A percentile compares a stretch with the other conserved stretches of the same genome.
These are phyloP conservation scores for Prunus dulcis DNA, from an alignment of 306 rosid genomes.

Conservation along the genomic window DNA sequence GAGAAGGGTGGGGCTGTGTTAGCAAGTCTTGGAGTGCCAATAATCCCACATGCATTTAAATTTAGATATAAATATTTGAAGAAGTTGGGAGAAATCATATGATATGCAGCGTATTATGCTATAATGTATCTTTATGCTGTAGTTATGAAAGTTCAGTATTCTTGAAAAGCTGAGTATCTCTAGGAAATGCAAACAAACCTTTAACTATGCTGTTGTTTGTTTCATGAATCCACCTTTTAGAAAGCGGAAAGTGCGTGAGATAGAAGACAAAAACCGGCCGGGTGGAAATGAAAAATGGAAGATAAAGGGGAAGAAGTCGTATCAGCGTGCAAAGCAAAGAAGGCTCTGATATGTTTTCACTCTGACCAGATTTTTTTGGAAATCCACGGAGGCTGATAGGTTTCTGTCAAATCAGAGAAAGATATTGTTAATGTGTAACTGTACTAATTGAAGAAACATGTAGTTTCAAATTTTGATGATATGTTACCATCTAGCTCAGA, in stretches of 20 bases:
- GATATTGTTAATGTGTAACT: neutral
- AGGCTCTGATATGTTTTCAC: conserved; percentile 28
- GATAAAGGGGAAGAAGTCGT: conserved; percentile 49
- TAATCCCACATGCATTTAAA: neutral
- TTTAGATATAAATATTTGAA: neutral
- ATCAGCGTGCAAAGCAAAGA: conserved; percentile 70
- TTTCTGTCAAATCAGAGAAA: neutral
- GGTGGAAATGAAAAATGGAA: conserved; percentile 84
- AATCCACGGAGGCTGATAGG: neutral
- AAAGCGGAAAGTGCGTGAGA: conserved; percentile 77
- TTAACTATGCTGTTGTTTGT: neutral
- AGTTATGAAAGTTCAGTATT: neutral
- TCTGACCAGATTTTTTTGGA: neutral
- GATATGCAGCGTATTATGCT: neutral
- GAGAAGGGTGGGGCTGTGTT: neutral
- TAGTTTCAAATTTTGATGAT: neutral
- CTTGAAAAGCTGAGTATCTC: neutral
- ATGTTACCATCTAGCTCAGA: neutral
- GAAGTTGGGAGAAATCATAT: neutral
- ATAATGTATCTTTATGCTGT: neutral
- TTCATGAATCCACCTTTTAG: conserved; percentile 31
- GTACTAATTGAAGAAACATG: neutral
- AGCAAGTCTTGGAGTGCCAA: neutral
- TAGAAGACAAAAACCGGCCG: conserved; percentile 63
- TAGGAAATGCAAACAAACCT: neutral